Conservation (phyloP, 1,284 basidiomycete species). For the Tremellales sp. region DNA sequence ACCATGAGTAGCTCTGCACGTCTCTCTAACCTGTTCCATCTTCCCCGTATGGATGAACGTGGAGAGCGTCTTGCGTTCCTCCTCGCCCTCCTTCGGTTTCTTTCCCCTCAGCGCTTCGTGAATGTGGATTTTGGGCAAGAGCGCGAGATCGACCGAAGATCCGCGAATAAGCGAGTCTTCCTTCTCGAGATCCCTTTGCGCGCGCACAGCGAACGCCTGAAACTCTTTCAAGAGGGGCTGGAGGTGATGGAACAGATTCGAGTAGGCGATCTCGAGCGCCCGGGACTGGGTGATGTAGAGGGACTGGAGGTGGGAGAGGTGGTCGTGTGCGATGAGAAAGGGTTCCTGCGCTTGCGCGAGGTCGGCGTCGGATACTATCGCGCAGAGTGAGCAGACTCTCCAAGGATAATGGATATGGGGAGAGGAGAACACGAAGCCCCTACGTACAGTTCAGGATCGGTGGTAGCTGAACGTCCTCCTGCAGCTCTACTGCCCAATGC, state of each 20-base stretch:
- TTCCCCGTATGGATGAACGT: constrained; percentile 43
- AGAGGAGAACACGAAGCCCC: too few relatives aligned
- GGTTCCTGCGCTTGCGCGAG: constrained; percentile 30
- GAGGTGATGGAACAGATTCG: constrained; percentile 40
- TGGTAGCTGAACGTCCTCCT: constrained; percentile 38
- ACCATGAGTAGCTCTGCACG: constrained; percentile 36
- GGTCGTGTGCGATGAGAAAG: constrained; percentile 40
- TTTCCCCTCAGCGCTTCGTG: constrained; percentile 30
- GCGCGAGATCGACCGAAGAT: constrained; percentile 36
- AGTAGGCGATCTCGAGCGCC: constrained; percentile 41
- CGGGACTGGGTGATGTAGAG: constrained; percentile 39
- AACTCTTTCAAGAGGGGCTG: constrained; percentile 37
- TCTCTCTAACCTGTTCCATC: constrained; percentile 45
- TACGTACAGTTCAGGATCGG: constrained; percentile 37
- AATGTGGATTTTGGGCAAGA: constrained; percentile 37
- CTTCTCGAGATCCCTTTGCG: constrained; percentile 29
- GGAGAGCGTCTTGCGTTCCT: constrained; percentile 33
- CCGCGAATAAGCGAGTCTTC: constrained; percentile 34
- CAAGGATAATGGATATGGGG: too few relatives aligned
- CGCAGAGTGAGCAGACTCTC: background rate
- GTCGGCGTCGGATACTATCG: constrained; percentile 15
- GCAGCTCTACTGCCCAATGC: constrained; percentile 31
- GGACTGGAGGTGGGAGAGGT: constrained; percentile 40
- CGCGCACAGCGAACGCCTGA: constrained; percentile 26
- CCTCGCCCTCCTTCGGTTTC: constrained; percentile 25